A percentile compares a stretch with the other conserved stretches of the same genome.
phyloP scores from a whole-genome alignment of 208 protist species.

The Trypanosoma theileri region DNA sequence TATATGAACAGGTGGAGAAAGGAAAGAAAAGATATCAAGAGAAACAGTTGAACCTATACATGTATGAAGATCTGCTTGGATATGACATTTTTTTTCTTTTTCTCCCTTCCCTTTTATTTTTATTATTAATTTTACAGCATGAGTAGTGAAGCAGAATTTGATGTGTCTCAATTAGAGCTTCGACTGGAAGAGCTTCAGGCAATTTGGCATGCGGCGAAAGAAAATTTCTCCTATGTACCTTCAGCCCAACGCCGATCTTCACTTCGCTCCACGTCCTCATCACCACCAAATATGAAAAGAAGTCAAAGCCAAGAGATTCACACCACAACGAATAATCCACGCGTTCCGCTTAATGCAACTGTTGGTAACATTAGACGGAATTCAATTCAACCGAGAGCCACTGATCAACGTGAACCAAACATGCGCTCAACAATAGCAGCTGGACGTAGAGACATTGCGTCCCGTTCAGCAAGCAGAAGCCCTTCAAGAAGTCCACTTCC shows the following conservation, averaged over 20 bases:
- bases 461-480: background rate
- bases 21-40: background rate
- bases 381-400: background rate
- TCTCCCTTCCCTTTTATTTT: conserved; percentile 25
- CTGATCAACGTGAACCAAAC: background rate
- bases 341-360: background rate
- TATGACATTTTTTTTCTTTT: conserved; percentile 22
- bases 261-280: background rate
- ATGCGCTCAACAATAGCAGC: background rate
- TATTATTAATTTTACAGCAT: conserved; percentile 16
- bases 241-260: background rate
- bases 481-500: background rate
- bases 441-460: background rate
- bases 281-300: background rate
- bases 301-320: conserved; percentile 3
- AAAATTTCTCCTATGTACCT: background rate
- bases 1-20: too few species aligned
- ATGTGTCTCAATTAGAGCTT: conserved; percentile 31
- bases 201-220: conserved; percentile 29
- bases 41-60: background rate
- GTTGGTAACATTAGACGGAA: background rate
- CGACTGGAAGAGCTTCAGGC: conserved; percentile 29
- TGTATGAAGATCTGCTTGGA: background rate
- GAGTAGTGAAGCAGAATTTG: conserved; percentile 10
- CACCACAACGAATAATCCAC: background rate